A percentile compares a stretch with the other conserved stretches of the same genome.
phyloP scores from a whole-genome alignment of 2,329 filamentous ascomycete genomes.

The Calycina marina region DNA sequence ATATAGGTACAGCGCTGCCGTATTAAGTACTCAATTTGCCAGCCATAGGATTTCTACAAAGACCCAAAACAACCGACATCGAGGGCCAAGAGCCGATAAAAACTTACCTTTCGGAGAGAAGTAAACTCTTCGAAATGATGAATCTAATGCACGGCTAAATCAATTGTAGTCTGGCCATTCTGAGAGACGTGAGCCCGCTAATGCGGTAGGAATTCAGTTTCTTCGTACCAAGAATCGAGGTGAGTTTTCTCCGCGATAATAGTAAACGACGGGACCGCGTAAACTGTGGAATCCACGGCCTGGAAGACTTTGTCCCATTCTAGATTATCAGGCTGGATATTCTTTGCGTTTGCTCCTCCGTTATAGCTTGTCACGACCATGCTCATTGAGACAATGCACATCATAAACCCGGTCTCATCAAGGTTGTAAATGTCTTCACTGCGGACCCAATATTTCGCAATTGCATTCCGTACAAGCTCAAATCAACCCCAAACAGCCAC shows the following conservation, averaged over 20 bases:
- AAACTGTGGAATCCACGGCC: not conserved
- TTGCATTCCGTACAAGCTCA: too few species aligned
- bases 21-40: constrained; percentile 1
- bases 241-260: constrained; percentile 1
- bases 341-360: constrained; percentile 1
- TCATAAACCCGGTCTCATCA: constrained; percentile 3
- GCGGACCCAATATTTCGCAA: constrained; percentile 1
- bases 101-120: not conserved
- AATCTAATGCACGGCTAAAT: not conserved
- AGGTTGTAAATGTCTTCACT: constrained; percentile 3
- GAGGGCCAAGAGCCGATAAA: constrained; percentile 1
- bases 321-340: constrained; percentile 3
- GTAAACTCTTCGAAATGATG: constrained; percentile 1
- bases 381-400: too few species aligned
- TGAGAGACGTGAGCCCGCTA: constrained; percentile 1
- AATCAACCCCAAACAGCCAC: constrained; percentile 5
- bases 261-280: not conserved
- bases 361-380: constrained; percentile 2
- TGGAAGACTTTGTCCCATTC: constrained; percentile 4
- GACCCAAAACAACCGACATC: too few species aligned
- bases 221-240: too few species aligned
- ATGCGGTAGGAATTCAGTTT: constrained; percentile 1
- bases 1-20: not conserved
- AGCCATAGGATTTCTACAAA: not conserved
- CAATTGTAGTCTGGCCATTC: constrained; percentile 1